Conservation (phyloP, 2,329 filamentous ascomycete species). For the Ascochyta fabae region DNA sequence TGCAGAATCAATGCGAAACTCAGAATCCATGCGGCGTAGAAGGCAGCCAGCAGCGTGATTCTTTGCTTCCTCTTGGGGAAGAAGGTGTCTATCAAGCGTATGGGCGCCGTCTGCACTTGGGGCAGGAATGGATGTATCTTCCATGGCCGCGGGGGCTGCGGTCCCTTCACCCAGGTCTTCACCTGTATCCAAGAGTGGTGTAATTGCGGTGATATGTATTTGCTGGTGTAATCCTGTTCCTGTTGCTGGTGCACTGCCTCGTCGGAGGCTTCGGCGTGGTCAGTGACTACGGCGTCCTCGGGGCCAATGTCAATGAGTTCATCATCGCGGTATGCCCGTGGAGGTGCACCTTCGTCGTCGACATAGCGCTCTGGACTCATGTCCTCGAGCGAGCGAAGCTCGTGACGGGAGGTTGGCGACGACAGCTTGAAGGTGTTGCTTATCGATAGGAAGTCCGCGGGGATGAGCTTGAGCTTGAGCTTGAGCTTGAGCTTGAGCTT, state of each 20-base stretch:
- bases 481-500: too few species aligned
- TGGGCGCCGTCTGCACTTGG: slow-evolving; percentile 69
- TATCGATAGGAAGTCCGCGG: slow-evolving; percentile 25
- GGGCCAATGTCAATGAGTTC: slow-evolving; percentile 32
- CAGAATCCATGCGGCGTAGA: slow-evolving; percentile 71
- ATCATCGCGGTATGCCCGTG: slow-evolving; percentile 42
- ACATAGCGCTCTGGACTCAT: slow-evolving; percentile 31
- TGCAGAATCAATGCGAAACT: slow-evolving; percentile 73
- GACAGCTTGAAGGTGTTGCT: slow-evolving; percentile 28
- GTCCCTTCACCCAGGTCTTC: slow-evolving; percentile 57
- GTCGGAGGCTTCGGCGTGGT: slow-evolving; percentile 41
- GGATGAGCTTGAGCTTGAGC: neutral
- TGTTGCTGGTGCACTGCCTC: slow-evolving; percentile 31
- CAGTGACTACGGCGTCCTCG: slow-evolving; percentile 34
- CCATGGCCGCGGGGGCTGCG: slow-evolving; percentile 56
- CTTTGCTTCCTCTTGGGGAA: slow-evolving; percentile 67
- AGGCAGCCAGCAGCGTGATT: slow-evolving; percentile 63
- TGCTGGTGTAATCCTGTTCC: slow-evolving; percentile 30
- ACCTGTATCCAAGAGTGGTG: slow-evolving; percentile 47
- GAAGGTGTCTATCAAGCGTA: slow-evolving; percentile 67
- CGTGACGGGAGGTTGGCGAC: slow-evolving; percentile 42
- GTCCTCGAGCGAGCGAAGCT: slow-evolving; percentile 35
- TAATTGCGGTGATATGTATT: slow-evolving; percentile 62
- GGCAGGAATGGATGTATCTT: slow-evolving; percentile 65
- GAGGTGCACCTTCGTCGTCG: slow-evolving; percentile 37